Conservation (phyloP, 305 asterid genomes). For the Fraxinus velutina region DNA sequence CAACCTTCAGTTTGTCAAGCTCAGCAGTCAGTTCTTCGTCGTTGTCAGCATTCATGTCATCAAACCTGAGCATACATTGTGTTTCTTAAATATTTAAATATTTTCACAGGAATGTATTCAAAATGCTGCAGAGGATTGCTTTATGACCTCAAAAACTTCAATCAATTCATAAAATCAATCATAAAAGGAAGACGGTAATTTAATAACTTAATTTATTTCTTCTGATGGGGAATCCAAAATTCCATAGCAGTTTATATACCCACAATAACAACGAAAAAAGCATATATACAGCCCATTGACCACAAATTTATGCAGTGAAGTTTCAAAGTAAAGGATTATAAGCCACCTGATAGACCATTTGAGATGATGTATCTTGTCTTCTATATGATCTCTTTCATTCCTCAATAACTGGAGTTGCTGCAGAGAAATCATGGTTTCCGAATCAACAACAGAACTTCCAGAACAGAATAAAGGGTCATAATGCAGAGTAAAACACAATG, state of each 20-base stretch:
- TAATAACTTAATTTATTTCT: background rate
- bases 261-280: background rate
- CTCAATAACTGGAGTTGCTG: conserved; percentile 78
- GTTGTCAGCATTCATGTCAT: conserved; percentile 32
- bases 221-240: conserved; percentile 8
- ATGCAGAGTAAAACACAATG: conserved; percentile 8
- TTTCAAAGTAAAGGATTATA: background rate
- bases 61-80: conserved; percentile 49
- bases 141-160: conserved; percentile 14
- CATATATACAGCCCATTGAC: background rate
- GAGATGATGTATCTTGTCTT: conserved; percentile 77
- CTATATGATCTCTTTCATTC: conserved; percentile 73
- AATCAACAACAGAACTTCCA: conserved; percentile 1
- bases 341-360: conserved; percentile 78
- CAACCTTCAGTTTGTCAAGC: conserved; percentile 69
- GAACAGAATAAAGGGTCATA: background rate
- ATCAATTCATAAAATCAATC: background rate
- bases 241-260: conserved; percentile 1
- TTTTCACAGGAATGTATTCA: background rate
- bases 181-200: background rate
- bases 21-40: conserved; percentile 44
- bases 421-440: conserved; percentile 23
- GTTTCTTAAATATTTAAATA: conserved; percentile 18
- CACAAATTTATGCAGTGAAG: background rate
- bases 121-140: conserved; percentile 15